These are phyloP conservation scores for Solanum neorickii DNA, from an alignment of 257 asterid species.

Conservation along the genomic window DNA sequence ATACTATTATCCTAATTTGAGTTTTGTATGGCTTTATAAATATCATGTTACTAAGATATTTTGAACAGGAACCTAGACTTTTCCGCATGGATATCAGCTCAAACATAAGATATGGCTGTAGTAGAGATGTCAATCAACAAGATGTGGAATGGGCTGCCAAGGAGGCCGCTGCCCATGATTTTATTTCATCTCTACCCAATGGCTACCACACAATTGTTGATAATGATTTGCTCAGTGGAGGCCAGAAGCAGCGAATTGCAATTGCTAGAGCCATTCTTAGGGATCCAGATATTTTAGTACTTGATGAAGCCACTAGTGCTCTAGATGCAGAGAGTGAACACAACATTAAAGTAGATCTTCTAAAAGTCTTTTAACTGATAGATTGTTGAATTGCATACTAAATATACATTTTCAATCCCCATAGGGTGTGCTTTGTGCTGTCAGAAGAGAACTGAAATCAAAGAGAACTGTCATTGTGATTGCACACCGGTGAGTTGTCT, in stretches of 20 bases:
- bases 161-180: conserved; percentile 87
- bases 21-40: background rate
- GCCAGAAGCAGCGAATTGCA: conserved; percentile 95
- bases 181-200: conserved; percentile 62
- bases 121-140: conserved; percentile 45
- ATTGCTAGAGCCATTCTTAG: conserved; percentile 89
- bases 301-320: conserved; percentile 98
- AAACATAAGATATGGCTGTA: conserved; percentile 83
- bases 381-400: background rate
- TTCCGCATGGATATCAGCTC: conserved; percentile 79
- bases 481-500: conserved; percentile 58
- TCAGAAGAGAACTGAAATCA: conserved; percentile 40
- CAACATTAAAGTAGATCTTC: conserved; percentile 57
- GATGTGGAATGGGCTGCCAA: conserved; percentile 90
- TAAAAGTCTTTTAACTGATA: background rate
- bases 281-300: conserved; percentile 77
- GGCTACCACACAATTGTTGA: conserved; percentile 88
- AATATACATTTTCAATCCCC: conserved; percentile 1
- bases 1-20: background rate
- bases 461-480: conserved; percentile 71
- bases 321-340: conserved; percentile 96
- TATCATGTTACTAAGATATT: background rate
- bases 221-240: conserved; percentile 97
- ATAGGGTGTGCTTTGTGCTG: conserved; percentile 67
- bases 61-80: conserved; percentile 75